phyloP scores from a whole-genome alignment of 2,329 filamentous ascomycete species.

The Colletotrichum scovillei region DNA sequence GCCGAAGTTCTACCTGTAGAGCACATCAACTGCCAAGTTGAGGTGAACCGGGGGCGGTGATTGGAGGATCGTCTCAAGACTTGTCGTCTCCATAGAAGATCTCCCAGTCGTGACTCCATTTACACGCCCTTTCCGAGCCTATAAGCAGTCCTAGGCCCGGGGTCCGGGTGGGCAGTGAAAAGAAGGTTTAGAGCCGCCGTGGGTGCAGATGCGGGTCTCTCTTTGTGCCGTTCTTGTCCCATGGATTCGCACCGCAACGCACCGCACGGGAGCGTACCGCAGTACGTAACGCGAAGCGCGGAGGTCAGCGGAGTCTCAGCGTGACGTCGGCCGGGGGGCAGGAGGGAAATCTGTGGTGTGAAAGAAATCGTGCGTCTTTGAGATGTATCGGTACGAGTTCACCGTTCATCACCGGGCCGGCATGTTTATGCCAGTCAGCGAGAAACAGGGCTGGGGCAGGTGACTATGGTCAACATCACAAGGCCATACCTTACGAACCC shows the following conservation, averaged over 20 bases:
- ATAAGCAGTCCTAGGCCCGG: background rate
- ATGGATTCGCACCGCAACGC: background rate
- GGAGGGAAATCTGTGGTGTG: background rate
- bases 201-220: slow-evolving; percentile 10
- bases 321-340: background rate
- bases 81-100: background rate
- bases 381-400: background rate
- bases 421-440: background rate
- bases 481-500: background rate
- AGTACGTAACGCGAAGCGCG: slow-evolving; percentile 1
- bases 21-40: background rate
- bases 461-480: background rate
- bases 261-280: background rate
- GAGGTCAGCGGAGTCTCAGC: background rate
- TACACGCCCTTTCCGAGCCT: background rate
- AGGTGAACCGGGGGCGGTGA: slow-evolving; percentile 18
- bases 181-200: slow-evolving; percentile 31
- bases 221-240: background rate
- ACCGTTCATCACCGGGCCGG: background rate
- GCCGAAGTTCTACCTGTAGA: background rate
- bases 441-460: background rate
- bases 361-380: background rate
- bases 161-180: slow-evolving; percentile 5
- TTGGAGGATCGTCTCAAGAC: slow-evolving; percentile 18
- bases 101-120: background rate